Evolutionary conservation across 2,329 filamentous ascomycete species (phyloP).

Genomic region (Sclerotinia spermophila): DNA sequence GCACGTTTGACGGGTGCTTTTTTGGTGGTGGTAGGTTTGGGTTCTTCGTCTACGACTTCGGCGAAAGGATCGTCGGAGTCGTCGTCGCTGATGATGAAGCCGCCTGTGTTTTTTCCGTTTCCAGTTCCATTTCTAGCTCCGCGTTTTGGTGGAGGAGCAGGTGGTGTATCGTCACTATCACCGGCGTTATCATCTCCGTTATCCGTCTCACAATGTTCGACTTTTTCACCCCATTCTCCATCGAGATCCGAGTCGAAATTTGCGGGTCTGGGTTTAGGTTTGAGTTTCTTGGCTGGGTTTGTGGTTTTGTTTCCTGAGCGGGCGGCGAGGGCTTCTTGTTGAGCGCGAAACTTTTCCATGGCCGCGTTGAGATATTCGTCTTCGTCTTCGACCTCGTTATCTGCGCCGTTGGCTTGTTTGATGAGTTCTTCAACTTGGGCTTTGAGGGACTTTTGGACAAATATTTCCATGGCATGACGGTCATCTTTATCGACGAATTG

Average conservation of each 20-base stretch:
- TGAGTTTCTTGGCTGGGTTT: slow-evolving; percentile 44
- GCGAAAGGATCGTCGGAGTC: slow-evolving; percentile 51
- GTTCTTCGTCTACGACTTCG: neutral
- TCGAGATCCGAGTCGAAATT: slow-evolving; percentile 89
- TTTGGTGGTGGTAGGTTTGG: neutral
- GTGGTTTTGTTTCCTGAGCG: slow-evolving; percentile 53
- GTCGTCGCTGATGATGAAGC: slow-evolving; percentile 38
- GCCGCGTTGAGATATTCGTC: slow-evolving; percentile 67
- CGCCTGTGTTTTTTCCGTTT: neutral
- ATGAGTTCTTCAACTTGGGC: slow-evolving; percentile 69
- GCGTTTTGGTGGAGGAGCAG: slow-evolving; percentile 30
- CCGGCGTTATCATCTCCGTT: slow-evolving; percentile 39
- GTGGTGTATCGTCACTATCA: slow-evolving; percentile 42
- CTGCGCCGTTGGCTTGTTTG: slow-evolving; percentile 33
- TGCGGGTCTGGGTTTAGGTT: slow-evolving; percentile 70
- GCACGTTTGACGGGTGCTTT: slow-evolving; percentile 37
- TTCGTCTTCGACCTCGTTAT: slow-evolving; percentile 63
- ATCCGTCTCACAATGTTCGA: slow-evolving; percentile 29
- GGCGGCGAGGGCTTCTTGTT: slow-evolving; percentile 66
- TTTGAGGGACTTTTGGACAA: slow-evolving; percentile 68
- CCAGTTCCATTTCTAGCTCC: neutral
- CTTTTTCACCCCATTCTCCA: slow-evolving; percentile 74
- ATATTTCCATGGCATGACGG: slow-evolving; percentile 83
- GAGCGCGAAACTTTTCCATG: slow-evolving; percentile 69
- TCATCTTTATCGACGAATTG: slow-evolving; percentile 96